Evolutionary conservation across 169 alveolate genomes (phyloP), one percentile per base, ranked within the genome.

Genomic region (Cryptosporidium ubiquitum): DNA sequence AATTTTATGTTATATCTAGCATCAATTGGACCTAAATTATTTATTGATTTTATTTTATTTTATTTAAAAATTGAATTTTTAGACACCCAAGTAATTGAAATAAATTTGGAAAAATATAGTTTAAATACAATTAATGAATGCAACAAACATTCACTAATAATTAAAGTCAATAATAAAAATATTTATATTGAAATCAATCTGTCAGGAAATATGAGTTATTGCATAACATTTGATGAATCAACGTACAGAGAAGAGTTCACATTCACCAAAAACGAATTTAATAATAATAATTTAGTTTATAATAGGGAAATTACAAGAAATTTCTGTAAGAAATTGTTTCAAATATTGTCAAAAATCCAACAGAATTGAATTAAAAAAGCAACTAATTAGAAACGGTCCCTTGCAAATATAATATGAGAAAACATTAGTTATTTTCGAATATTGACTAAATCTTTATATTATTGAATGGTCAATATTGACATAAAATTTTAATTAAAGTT

Each of bases 181-280:
- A 9, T 52, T 39, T 20, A 39, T 16, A 33, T 73, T n/a, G 39
- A 39, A n/a, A 73, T 73, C 1, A 23, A 73, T 26, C 33, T 73
- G 12, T 51, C 37, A 55, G 85, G 85, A 18, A 73, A 73, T 73
- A 58, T 73, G 29, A 31, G 70, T 9, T 73, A 55, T 29, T 33
- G 35, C 33, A 55, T 73, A 1, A 73, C 23, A n/a, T 20, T 3
- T 40, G 23, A 73, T 55, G 69, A 39, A 23, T 23, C 40, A 12
- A 52, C 4, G 5, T 39, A 18, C 18, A 44, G 55, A 52, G 55
- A 37, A 20, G 51, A 42, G 33, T 73, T 52, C 33, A 33, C 16
- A 4, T 52, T 35, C 39, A 57, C n/a, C 16, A 40, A 49, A 52
- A 29, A 58, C 39, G 60, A 55, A 18, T 73, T 39, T 20, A 44